A percentile compares a stretch with the other conserved stretches of the same genome.
These are phyloP conservation scores for Colletotrichum lupini DNA, from an alignment of 2,329 filamentous ascomycete genomes.

Conservation along the genomic window DNA sequence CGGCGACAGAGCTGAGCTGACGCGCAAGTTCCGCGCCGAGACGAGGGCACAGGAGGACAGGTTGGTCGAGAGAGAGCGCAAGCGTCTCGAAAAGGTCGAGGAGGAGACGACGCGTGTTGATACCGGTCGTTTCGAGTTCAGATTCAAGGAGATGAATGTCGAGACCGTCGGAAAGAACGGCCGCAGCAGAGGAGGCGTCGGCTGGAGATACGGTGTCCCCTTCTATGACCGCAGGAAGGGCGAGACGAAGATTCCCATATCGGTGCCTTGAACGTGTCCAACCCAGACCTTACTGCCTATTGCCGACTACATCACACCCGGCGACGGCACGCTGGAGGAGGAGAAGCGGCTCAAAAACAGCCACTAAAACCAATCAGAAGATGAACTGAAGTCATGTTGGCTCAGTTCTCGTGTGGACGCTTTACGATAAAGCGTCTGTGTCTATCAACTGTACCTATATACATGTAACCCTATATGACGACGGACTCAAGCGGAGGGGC, in stretches of 20 bases:
- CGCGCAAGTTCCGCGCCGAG: slow-evolving; percentile 52
- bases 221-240: slow-evolving; percentile 71
- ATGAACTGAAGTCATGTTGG: neutral
- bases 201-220: slow-evolving; percentile 74
- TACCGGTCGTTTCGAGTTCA: slow-evolving; percentile 69
- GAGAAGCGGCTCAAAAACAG: neutral
- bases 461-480: slow-evolving; percentile 28
- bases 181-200: slow-evolving; percentile 61
- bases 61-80: slow-evolving; percentile 47
- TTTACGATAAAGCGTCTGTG: slow-evolving; percentile 13
- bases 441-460: slow-evolving; percentile 15
- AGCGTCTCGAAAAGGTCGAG: slow-evolving; percentile 49
- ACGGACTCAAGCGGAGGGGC: slow-evolving; percentile 17
- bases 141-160: slow-evolving; percentile 69
- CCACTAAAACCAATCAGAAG: neutral
- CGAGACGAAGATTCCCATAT: slow-evolving; percentile 75
- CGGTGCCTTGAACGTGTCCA: slow-evolving; percentile 58
- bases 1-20: slow-evolving; percentile 48
- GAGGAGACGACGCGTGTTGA: slow-evolving; percentile 56
- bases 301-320: neutral
- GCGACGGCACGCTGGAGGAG: neutral
- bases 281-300: neutral
- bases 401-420: slow-evolving; percentile 1
- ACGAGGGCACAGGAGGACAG: slow-evolving; percentile 56
- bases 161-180: slow-evolving; percentile 67